Evolutionary conservation across 768 basidiomycete genomes (phyloP).

Genomic region (Wakefieldia striispora): DNA sequence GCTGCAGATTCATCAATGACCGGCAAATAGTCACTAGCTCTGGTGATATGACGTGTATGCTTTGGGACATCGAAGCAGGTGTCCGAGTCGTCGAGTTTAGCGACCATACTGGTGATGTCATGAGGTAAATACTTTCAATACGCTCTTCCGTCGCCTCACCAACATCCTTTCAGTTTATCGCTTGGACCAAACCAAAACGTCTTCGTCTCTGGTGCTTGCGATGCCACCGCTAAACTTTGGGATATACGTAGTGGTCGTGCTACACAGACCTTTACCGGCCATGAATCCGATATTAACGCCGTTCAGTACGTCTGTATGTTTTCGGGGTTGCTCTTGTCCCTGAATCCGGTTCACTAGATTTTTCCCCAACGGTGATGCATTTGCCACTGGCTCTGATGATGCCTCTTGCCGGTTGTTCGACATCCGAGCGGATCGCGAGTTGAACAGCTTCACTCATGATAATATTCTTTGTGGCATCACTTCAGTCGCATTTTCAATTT

Average conservation of each 20-base stretch:
- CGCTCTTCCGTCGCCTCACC: conserved; percentile 10
- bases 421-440: conserved; percentile 94
- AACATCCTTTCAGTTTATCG: conserved; percentile 62
- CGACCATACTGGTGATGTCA: conserved; percentile 99
- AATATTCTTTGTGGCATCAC: conserved; percentile 99
- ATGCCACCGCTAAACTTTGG: conserved; percentile 98
- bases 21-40: conserved; percentile 97
- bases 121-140: conserved; percentile 66
- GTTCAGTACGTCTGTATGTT: conserved; percentile 71
- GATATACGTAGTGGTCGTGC: conserved; percentile 97
- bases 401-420: conserved; percentile 98
- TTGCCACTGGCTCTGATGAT: conserved; percentile 98
- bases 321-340: neutral
- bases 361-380: conserved; percentile 99
- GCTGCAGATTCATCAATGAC: conserved; percentile 98
- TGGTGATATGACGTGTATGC: conserved; percentile 99
- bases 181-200: conserved; percentile 91
- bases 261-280: conserved; percentile 97
- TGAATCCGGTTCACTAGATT: conserved; percentile 54
- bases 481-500: conserved; percentile 97
- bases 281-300: conserved; percentile 99
- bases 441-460: conserved; percentile 97
- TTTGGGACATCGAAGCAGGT: conserved; percentile 99
- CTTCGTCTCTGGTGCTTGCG: conserved; percentile 99
- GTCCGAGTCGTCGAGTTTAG: conserved; percentile 98